A percentile compares a stretch with the other conserved stretches of the same genome.
Evolutionary conservation across 2,329 filamentous ascomycete species (phyloP).

Genomic region (Lasiodiplodia sp.): DNA sequence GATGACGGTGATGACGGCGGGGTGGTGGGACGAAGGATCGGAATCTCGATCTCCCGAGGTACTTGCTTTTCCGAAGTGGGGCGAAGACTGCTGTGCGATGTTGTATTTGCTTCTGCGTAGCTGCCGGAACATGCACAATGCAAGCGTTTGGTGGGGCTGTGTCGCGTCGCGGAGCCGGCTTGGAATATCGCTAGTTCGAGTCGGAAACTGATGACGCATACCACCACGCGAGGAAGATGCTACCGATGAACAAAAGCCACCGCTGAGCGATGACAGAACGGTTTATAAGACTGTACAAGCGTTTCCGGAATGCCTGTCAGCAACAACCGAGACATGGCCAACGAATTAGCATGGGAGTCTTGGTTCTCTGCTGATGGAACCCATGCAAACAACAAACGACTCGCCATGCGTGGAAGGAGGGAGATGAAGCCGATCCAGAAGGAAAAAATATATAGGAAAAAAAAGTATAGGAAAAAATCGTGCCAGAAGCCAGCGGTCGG

Average conservation of each 20-base stretch:
- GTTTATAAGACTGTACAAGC: slow-evolving; percentile 51
- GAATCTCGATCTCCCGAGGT: slow-evolving; percentile 1
- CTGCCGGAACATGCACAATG: background rate
- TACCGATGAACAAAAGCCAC: slow-evolving; percentile 28
- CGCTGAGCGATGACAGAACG: slow-evolving; percentile 29
- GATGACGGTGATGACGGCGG: background rate
- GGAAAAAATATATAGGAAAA: background rate
- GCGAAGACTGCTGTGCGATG: background rate
- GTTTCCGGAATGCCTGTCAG: slow-evolving; percentile 48
- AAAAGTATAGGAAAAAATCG: background rate
- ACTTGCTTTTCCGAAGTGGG: background rate
- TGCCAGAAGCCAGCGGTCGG: background rate
- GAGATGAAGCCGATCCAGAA: background rate
- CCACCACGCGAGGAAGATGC: slow-evolving; percentile 27
- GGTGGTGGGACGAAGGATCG: slow-evolving; percentile 12
- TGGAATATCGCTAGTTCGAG: background rate
- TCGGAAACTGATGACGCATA: slow-evolving; percentile 9
- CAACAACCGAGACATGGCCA: slow-evolving; percentile 22
- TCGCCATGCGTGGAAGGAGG: slow-evolving; percentile 16
- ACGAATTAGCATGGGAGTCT: slow-evolving; percentile 27
- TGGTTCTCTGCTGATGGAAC: slow-evolving; percentile 15
- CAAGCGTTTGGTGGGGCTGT: background rate
- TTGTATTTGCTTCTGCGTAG: too few relatives aligned
- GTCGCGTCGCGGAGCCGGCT: background rate
- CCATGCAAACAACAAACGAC: slow-evolving; percentile 13